Conservation (phyloP, 1,284 basidiomycete genomes). For the Earliella scabrosa region DNA sequence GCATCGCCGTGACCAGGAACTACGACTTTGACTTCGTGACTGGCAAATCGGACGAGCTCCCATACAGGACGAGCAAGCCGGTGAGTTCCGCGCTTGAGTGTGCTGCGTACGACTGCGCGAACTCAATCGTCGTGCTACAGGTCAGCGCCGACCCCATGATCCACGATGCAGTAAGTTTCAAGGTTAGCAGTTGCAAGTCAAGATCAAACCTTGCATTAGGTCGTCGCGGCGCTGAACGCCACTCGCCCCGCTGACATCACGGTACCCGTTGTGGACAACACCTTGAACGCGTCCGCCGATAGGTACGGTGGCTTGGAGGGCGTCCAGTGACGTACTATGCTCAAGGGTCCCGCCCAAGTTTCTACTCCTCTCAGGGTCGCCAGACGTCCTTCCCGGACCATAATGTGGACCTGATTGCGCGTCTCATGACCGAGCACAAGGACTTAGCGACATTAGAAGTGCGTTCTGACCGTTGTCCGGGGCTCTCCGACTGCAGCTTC, state of each 20-base stretch:
- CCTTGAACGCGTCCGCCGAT: conserved; percentile 76
- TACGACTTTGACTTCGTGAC: conserved; percentile 75
- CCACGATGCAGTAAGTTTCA: conserved; percentile 28
- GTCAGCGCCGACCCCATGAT: conserved; percentile 30
- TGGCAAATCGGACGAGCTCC: conserved; percentile 46
- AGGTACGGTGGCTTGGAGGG: no score
- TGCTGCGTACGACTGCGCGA: conserved; percentile 5
- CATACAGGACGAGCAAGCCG: conserved; percentile 75
- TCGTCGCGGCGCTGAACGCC: conserved; percentile 49
- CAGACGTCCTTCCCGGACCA: conserved; percentile 80
- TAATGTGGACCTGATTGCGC: conserved; percentile 68
- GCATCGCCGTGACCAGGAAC: conserved; percentile 73
- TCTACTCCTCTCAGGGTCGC: conserved; percentile 86
- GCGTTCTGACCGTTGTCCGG: conserved; percentile 13
- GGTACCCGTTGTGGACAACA: conserved; percentile 47
- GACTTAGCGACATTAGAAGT: conserved; percentile 75
- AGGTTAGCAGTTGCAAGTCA: background rate
- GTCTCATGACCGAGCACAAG: conserved; percentile 50
- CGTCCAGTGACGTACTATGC: no score
- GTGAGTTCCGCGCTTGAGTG: conserved; percentile 43
- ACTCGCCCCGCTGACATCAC: conserved; percentile 46
- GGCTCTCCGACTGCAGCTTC: conserved; percentile 10
- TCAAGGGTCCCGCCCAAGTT: conserved; percentile 57
- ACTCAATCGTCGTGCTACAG: conserved; percentile 31
- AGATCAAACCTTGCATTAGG: conserved; percentile 36